Percentiles rank a stretch among this genome's conserved stretches.
Conservation (phyloP, 768 basidiomycete genomes). For the Termitomyces sp. region DNA sequence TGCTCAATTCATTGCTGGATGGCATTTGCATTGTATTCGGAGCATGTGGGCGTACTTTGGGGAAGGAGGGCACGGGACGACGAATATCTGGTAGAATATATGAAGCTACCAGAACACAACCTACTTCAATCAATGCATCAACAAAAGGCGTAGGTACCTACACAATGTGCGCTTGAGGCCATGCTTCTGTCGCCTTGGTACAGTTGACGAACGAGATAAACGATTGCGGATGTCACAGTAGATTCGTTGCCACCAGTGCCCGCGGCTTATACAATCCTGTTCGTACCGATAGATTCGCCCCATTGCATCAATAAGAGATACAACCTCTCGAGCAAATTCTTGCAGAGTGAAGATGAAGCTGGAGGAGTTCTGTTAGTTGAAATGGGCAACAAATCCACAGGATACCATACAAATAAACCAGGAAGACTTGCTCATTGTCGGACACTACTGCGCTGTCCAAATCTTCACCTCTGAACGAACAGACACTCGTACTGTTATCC, state of each 20-base stretch:
- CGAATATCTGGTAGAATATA: conserved; percentile 50
- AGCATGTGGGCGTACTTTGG: conserved; percentile 77
- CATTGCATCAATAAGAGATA: conserved; percentile 82
- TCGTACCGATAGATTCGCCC: conserved; percentile 71
- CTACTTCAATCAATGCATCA: not conserved
- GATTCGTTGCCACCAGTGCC: conserved; percentile 37
- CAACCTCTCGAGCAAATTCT: conserved; percentile 85
- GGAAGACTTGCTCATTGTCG: conserved; percentile 81
- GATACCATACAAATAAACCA: conserved; percentile 82
- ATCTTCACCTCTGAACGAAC: conserved; percentile 17
- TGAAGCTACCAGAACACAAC: conserved; percentile 30
- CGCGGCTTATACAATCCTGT: conserved; percentile 35
- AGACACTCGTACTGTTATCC: conserved; percentile 8
- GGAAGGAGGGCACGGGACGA: conserved; percentile 64
- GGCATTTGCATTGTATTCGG: conserved; percentile 87
- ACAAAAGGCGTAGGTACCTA: conserved; percentile 17
- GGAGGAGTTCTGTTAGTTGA: conserved; percentile 2
- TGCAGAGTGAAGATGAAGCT: conserved; percentile 97
- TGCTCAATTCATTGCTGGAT: conserved; percentile 51
- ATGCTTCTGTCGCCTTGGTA: not conserved
- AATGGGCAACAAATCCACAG: not conserved
- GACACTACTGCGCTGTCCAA: conserved; percentile 38
- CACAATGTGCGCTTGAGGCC: conserved; percentile 34
- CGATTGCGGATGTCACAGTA: conserved; percentile 17
- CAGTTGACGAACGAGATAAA: not conserved